A percentile compares a stretch with the other conserved stretches of the same genome.
Evolutionary conservation across 2,329 filamentous ascomycete genomes (phyloP).

Genomic region (Colletotrichum navitas): DNA sequence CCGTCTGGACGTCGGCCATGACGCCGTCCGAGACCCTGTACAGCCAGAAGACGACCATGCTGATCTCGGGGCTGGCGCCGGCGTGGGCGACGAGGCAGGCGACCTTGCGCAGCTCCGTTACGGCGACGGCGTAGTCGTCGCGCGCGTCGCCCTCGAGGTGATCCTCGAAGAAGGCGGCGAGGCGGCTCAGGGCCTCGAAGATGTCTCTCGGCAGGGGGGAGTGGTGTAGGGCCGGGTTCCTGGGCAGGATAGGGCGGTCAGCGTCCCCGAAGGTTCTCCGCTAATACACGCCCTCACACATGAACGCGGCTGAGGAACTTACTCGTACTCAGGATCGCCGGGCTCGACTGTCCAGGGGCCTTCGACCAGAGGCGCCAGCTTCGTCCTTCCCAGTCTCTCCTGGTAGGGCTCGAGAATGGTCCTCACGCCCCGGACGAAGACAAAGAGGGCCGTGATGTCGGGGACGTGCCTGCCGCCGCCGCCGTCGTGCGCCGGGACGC

Average conservation of each 20-base stretch:
- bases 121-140: constrained; percentile 43
- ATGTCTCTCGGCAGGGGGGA: constrained; percentile 19
- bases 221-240: constrained; percentile 18
- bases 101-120: constrained; percentile 43
- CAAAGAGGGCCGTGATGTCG: constrained; percentile 22
- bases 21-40: constrained; percentile 46
- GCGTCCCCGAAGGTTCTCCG: too few species aligned
- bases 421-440: constrained; percentile 28
- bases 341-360: constrained; percentile 22
- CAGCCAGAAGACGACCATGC: constrained; percentile 46
- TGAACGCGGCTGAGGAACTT: too few species aligned
- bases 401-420: constrained; percentile 21
- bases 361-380: constrained; percentile 5
- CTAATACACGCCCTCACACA: too few species aligned
- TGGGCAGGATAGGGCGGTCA: neutral
- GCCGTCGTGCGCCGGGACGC: neutral
- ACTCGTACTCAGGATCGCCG: constrained; percentile 7
- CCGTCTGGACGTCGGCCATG: constrained; percentile 46
- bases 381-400: neutral
- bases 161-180: constrained; percentile 5
- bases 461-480: neutral
- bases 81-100: constrained; percentile 43
- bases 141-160: constrained; percentile 27
- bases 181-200: constrained; percentile 24
- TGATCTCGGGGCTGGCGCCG: constrained; percentile 45